Percentiles rank a stretch among this genome's conserved stretches.
Evolutionary conservation across 2,329 filamentous ascomycete genomes (phyloP).

Genomic region (Ophiostoma himal-ulmi): DNA sequence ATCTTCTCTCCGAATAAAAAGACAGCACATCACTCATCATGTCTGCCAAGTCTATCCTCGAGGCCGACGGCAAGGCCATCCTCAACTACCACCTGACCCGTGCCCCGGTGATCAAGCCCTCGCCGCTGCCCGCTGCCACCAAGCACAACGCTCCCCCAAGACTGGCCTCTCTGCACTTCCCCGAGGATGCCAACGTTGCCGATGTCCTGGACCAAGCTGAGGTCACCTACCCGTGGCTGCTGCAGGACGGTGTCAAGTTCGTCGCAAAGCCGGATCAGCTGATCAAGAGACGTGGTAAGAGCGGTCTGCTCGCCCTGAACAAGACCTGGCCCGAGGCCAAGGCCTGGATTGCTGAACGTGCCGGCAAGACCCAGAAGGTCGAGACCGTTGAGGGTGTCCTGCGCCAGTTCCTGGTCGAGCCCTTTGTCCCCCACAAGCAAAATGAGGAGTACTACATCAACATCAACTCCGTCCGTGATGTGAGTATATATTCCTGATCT

Average conservation of each 20-base stretch:
- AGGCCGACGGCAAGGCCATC: constrained; percentile 99
- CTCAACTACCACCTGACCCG: constrained; percentile 99
- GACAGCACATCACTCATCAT: constrained; percentile 41
- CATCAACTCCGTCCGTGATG: constrained; percentile 99
- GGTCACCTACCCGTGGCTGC: constrained; percentile 92
- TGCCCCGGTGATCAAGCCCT: constrained; percentile 94
- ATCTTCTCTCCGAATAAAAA: constrained; percentile 11
- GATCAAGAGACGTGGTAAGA: constrained; percentile 99
- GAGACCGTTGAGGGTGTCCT: constrained; percentile 85
- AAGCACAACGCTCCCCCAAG: constrained; percentile 91
- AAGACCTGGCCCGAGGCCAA: constrained; percentile 93
- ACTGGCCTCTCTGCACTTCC: constrained; percentile 88
- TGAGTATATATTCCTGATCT: constrained; percentile 49
- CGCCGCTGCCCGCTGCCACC: constrained; percentile 73
- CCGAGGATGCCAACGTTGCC: constrained; percentile 75
- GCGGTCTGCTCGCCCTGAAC: constrained; percentile 90
- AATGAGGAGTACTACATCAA: constrained; percentile 99
- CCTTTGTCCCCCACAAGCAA: constrained; percentile 91
- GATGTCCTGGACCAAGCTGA: constrained; percentile 91
- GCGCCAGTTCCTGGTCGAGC: constrained; percentile 95
- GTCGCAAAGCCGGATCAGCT: constrained; percentile 99
- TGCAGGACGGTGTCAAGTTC: constrained; percentile 77
- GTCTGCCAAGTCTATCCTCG: constrained; percentile 95
- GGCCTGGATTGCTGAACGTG: constrained; percentile 88
- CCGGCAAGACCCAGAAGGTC: constrained; percentile 86